phyloP scores from a whole-genome alignment of 345 rosid species.

The Combretum micranthum region DNA sequence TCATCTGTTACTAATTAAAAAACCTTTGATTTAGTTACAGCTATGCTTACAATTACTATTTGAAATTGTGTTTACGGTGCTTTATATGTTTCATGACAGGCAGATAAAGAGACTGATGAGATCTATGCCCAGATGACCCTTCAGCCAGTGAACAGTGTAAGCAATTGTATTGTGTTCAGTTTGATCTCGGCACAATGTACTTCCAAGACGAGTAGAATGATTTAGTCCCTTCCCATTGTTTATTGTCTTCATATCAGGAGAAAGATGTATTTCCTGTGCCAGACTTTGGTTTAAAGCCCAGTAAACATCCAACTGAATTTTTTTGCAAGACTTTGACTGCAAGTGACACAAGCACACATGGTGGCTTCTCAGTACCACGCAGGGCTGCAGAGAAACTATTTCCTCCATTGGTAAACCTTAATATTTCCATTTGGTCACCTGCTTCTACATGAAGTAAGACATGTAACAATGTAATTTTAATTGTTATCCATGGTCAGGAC shows the following conservation, averaged over 20 bases:
- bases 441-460: too few relatives aligned
- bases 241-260: slow-evolving; percentile 40
- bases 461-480: too few relatives aligned
- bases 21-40: background rate
- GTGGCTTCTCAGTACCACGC: slow-evolving; percentile 99
- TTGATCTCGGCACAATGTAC: too few relatives aligned
- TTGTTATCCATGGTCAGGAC: slow-evolving; percentile 38
- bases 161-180: slow-evolving; percentile 12
- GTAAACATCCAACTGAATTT: slow-evolving; percentile 87
- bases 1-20: slow-evolving; percentile 1
- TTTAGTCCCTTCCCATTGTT: too few relatives aligned
- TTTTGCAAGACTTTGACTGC: slow-evolving; percentile 97
- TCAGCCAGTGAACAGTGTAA: slow-evolving; percentile 86
- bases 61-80: background rate
- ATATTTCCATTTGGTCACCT: too few relatives aligned
- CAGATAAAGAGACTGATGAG: slow-evolving; percentile 93
- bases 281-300: slow-evolving; percentile 73
- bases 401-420: slow-evolving; percentile 65
- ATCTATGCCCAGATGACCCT: slow-evolving; percentile 96
- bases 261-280: slow-evolving; percentile 83
- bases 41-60: background rate
- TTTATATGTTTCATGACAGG: slow-evolving; percentile 32
- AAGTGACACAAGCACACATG: slow-evolving; percentile 98
- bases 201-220: too few relatives aligned
- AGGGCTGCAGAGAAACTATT: slow-evolving; percentile 99